These are phyloP conservation scores for Cafeteria roenbergensis DNA, from an alignment of 108 stramenopile species.

Conservation along the genomic window DNA sequence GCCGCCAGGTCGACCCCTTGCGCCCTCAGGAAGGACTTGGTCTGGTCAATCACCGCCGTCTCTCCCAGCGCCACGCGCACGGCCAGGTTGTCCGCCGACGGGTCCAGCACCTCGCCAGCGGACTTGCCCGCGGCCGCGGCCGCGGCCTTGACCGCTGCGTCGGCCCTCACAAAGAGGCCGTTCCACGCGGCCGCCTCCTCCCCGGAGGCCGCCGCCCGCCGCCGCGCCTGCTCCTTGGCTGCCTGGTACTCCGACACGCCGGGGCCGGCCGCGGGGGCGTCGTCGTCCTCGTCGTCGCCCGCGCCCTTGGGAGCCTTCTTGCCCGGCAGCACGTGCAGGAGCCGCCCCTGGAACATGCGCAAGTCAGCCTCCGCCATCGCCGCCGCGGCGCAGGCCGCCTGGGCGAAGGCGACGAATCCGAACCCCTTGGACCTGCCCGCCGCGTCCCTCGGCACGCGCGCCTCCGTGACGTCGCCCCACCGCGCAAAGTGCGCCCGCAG, in stretches of 20 bases:
- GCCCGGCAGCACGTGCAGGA: slow-evolving; percentile 67
- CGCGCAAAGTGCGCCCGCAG: slow-evolving; percentile 58
- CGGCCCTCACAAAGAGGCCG: slow-evolving; percentile 76
- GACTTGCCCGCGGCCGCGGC: slow-evolving; percentile 65
- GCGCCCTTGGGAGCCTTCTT: slow-evolving; percentile 36
- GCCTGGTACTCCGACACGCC: slow-evolving; percentile 60
- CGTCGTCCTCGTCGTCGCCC: slow-evolving; percentile 1
- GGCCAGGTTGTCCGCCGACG: slow-evolving; percentile 75
- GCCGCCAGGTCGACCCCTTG: slow-evolving; percentile 76
- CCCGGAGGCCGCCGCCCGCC: slow-evolving; percentile 54
- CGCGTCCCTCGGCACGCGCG: slow-evolving; percentile 79
- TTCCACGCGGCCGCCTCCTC: slow-evolving; percentile 63
- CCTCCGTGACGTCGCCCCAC: slow-evolving; percentile 58
- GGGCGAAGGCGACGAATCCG: slow-evolving; percentile 64
- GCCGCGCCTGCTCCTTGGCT: slow-evolving; percentile 62
- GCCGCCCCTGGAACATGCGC: slow-evolving; percentile 66
- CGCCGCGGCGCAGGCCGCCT: slow-evolving; percentile 38
- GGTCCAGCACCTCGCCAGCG: slow-evolving; percentile 75
- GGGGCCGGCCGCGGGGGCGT: slow-evolving; percentile 3
- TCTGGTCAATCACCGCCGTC: slow-evolving; percentile 81
- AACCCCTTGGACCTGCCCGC: slow-evolving; percentile 66
- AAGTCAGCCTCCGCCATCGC: slow-evolving; percentile 55
- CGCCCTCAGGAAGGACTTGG: slow-evolving; percentile 63
- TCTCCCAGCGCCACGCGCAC: slow-evolving; percentile 84
- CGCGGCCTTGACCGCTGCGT: slow-evolving; percentile 82